phyloP scores from a whole-genome alignment of 345 rosid genomes.

The Ceriops zippeliana region DNA sequence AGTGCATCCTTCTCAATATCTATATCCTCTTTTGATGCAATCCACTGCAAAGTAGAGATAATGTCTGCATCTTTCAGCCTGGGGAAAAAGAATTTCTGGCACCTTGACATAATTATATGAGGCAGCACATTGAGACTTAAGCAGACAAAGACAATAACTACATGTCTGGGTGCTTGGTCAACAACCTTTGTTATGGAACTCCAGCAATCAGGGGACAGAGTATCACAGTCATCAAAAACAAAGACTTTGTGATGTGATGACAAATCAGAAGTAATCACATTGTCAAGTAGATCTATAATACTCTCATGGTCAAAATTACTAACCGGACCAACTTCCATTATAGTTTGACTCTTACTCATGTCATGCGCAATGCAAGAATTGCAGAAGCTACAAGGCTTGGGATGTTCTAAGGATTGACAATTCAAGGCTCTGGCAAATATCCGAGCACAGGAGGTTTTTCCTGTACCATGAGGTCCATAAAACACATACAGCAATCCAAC shows the following conservation, averaged over 20 bases:
- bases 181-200: slow-evolving; percentile 70
- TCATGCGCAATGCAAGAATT: slow-evolving; percentile 68
- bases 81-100: slow-evolving; percentile 94
- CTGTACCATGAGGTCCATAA: slow-evolving; percentile 96
- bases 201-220: slow-evolving; percentile 79
- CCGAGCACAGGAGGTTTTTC: slow-evolving; percentile 92
- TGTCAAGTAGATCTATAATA: slow-evolving; percentile 69
- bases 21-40: slow-evolving; percentile 67
- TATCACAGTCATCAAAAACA: slow-evolving; percentile 82
- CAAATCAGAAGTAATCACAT: slow-evolving; percentile 45
- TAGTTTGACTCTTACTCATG: slow-evolving; percentile 61
- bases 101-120: slow-evolving; percentile 84
- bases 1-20: slow-evolving; percentile 76
- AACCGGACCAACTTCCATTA: slow-evolving; percentile 80
- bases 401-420: slow-evolving; percentile 68
- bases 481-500: slow-evolving; percentile 86
- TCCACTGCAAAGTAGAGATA: slow-evolving; percentile 64
- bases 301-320: slow-evolving; percentile 65
- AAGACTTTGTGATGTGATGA: slow-evolving; percentile 60
- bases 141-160: slow-evolving; percentile 76
- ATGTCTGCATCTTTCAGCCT: slow-evolving; percentile 90
- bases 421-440: slow-evolving; percentile 86
- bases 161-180: slow-evolving; percentile 71
- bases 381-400: slow-evolving; percentile 80
- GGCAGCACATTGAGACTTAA: slow-evolving; percentile 88